Conservation (phyloP, 305 asterid species). For the Fraxinus baroniana region DNA sequence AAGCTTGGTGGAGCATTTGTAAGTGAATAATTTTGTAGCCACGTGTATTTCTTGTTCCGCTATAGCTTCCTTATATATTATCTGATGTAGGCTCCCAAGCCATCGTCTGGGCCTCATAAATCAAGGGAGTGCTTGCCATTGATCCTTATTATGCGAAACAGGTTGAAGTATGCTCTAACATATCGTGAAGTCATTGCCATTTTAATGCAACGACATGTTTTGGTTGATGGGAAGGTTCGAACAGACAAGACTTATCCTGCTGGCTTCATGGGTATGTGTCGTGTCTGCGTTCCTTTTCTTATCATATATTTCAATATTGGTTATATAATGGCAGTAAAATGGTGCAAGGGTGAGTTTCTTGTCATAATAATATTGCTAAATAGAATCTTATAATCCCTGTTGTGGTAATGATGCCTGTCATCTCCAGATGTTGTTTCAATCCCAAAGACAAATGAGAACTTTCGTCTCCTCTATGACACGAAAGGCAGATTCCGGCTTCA, state of each 20-base stretch:
- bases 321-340: neutral
- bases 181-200: constrained; percentile 22
- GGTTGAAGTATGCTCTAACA: constrained; percentile 15
- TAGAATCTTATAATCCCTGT: neutral
- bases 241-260: constrained; percentile 10
- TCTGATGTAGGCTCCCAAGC: constrained; percentile 13
- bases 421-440: constrained; percentile 18
- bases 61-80: neutral
- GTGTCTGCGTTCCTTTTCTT: neutral
- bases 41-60: neutral
- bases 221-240: constrained; percentile 19
- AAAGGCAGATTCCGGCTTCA: constrained; percentile 11
- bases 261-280: constrained; percentile 15
- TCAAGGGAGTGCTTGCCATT: constrained; percentile 21
- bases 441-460: constrained; percentile 20
- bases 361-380: neutral
- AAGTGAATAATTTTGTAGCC: neutral
- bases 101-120: constrained; percentile 20
- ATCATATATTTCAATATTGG: neutral
- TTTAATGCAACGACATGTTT: constrained; percentile 20
- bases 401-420: neutral
- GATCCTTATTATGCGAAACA: constrained; percentile 3
- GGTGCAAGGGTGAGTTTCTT: neutral
- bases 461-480: constrained; percentile 17
- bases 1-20: constrained; percentile 24